Base-by-base conservation (phyloP, 1,284 basidiomycete species). In the Ceratobasidium sp. region DNA sequence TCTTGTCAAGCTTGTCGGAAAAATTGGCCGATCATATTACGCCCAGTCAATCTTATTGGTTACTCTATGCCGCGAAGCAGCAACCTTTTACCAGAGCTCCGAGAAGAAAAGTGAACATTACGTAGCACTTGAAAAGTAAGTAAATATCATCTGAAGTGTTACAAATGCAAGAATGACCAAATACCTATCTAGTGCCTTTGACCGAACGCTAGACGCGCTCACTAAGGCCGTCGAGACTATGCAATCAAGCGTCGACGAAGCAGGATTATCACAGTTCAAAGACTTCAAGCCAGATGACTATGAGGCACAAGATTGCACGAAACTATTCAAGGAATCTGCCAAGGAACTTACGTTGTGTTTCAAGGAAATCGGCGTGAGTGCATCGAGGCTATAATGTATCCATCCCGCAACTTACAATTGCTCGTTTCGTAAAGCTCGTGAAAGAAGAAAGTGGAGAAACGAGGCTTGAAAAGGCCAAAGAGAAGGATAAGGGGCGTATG, bases 61-160 rank as follows among this genome's bases (percentile, higher is more conserved):
- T 4, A 29, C 46, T 15, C 25, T 67, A 2, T 67, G 65, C 25
- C 65, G 65, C 15, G 43, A 46, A 51, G 65, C 65, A 17, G 65
- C 46, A 19, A 25, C n/a, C 1, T 7, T 5, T 19, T 67, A 51
- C 19, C 13, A 32, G 8, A 8, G 44, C 8, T 11, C 17, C 8
- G 17, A 54, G 11, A 29, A 69, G 13, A 69, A 69, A 3, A 11
- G 17, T 15, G n/a, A 69, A 9, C 29, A 54, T 8, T 54, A 40
- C 34, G 37, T 40, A 17, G 67, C 67, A 2, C 49, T 69, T 56
- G 67, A 69, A 69, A 69, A 69, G 67, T 56, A 43, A 54, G 67
- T 40, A 1, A 19, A 9, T 8, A 29, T 32, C 2, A 29, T 3
- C 4, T 25, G 15, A 19, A 6, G 7, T 17, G 3, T n/a, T 13